A percentile compares a stretch with the other conserved stretches of the same genome.
Evolutionary conservation across 2,329 filamentous ascomycete genomes (phyloP).

Genomic region (Botryotinia convoluta): DNA sequence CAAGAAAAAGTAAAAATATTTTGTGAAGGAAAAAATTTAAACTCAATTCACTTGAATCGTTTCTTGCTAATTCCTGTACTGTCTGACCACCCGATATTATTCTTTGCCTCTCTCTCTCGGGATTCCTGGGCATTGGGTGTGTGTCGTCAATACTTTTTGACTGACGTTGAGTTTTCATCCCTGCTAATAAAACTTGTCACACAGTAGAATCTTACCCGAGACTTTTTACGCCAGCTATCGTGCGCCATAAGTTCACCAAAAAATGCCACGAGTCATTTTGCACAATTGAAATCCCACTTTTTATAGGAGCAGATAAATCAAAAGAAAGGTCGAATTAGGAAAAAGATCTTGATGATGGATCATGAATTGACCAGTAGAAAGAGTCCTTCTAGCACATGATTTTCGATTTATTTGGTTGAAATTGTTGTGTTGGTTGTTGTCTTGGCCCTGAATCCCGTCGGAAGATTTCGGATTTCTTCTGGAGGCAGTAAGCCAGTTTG

Average conservation of each 20-base stretch:
- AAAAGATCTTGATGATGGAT: neutral
- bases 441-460: neutral
- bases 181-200: neutral
- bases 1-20: neutral
- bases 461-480: conserved; percentile 10
- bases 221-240: neutral
- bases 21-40: neutral
- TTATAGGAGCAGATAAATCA: neutral
- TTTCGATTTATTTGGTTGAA: neutral
- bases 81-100: neutral
- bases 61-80: neutral
- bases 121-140: neutral
- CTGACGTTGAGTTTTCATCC: conserved; percentile 2
- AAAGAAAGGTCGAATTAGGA: neutral
- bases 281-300: conserved; percentile 2
- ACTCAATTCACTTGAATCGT: conserved; percentile 7
- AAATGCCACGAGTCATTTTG: conserved; percentile 17
- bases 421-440: neutral
- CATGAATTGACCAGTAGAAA: neutral
- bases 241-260: conserved; percentile 1
- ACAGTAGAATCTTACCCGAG: neutral
- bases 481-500: neutral
- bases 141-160: neutral
- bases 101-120: neutral
- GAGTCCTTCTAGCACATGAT: neutral